These are phyloP conservation scores for Naganishia sp. DNA, from an alignment of 1,284 basidiomycete species.

Conservation along the genomic window DNA sequence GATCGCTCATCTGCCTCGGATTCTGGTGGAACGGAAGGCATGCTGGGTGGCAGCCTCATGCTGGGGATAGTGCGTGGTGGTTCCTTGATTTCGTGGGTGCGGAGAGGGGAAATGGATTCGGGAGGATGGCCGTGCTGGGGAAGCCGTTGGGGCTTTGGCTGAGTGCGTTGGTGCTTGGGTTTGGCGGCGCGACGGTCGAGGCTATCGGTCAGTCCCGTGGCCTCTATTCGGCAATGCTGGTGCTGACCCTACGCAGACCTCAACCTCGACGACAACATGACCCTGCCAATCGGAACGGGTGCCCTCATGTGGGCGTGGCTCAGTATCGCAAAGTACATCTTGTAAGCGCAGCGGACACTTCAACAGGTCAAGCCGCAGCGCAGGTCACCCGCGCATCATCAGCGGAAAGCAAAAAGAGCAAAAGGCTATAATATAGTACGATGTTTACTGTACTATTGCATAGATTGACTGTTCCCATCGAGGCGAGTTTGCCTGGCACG, in stretches of 20 bases:
- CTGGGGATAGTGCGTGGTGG: constrained; percentile 36
- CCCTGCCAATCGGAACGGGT: constrained; percentile 86
- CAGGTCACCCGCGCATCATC: background rate
- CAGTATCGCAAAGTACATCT: constrained; percentile 29
- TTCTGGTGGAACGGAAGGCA: constrained; percentile 28
- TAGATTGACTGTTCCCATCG: background rate
- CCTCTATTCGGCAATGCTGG: background rate
- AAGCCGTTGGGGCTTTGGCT: constrained; percentile 58
- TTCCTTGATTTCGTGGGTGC: constrained; percentile 31
- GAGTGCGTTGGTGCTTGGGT: constrained; percentile 66
- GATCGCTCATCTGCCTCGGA: constrained; percentile 67
- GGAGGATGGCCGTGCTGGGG: constrained; percentile 28
- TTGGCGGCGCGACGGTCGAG: constrained; percentile 79
- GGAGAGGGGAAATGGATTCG: constrained; percentile 30
- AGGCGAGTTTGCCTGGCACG: background rate
- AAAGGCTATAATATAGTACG: background rate
- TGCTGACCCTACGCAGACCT: constrained; percentile 62
- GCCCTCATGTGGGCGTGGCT: constrained; percentile 67
- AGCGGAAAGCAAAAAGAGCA: background rate
- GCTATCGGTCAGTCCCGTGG: constrained; percentile 66
- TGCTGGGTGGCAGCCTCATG: constrained; percentile 28
- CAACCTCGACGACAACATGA: constrained; percentile 90
- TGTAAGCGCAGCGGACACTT: constrained; percentile 12
- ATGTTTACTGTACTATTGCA: background rate
- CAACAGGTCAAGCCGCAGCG: background rate